Percentiles rank a stretch among this genome's conserved stretches.
Conservation (phyloP, 2,329 filamentous ascomycete species). For the Talaromyces verruculosus region DNA sequence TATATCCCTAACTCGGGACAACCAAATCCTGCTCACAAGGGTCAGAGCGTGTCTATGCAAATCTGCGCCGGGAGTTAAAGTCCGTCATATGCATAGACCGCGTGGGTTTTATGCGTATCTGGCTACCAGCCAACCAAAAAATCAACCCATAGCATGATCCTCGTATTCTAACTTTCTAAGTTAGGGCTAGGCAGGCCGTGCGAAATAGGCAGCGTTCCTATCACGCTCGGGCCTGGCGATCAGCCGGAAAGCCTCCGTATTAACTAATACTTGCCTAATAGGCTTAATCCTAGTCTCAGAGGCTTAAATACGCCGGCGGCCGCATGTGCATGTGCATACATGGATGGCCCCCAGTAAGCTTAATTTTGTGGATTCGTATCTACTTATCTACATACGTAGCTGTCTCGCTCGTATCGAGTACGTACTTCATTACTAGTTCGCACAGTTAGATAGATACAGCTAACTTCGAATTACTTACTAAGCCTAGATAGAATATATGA, state of each 20-base stretch:
- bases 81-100: neutral
- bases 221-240: neutral
- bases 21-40: neutral
- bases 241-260: constrained; percentile 1
- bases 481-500: neutral
- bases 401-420: neutral
- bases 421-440: neutral
- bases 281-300: neutral
- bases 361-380: constrained; percentile 6
- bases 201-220: neutral
- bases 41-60: neutral
- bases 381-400: neutral
- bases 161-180: neutral
- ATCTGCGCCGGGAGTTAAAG: neutral
- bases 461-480: neutral
- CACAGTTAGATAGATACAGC: neutral
- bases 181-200: neutral
- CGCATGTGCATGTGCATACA: neutral
- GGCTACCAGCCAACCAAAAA: neutral
- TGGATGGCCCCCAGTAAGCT: constrained; percentile 8
- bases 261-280: neutral
- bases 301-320: neutral
- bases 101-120: neutral
- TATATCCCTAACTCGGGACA: neutral
- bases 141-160: neutral